Conservation (phyloP, 805 yeast species). For the Dipodascopsis uninucleata region DNA sequence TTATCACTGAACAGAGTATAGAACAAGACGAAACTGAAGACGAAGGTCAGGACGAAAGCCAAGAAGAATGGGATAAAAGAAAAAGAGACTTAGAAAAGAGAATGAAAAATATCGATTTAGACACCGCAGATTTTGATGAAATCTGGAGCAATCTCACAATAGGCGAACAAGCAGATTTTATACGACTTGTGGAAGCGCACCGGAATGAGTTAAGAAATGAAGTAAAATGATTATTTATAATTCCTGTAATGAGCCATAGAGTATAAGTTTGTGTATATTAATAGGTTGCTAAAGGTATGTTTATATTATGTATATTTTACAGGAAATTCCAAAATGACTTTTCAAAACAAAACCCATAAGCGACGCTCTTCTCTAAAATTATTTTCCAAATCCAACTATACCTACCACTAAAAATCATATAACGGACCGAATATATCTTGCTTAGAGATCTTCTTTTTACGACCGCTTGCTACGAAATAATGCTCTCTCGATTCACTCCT, state of each 20-base stretch:
- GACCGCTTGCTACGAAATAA: conserved; percentile 68
- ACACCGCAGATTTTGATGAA: conserved; percentile 21
- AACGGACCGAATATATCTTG: conserved; percentile 13
- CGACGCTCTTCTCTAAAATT: too few species aligned
- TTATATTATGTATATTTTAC: conserved; percentile 2
- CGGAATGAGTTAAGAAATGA: too few species aligned
- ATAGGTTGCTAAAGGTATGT: neutral
- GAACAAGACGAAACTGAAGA: neutral
- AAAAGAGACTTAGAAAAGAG: conserved; percentile 15
- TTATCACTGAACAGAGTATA: neutral
- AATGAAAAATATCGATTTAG: conserved; percentile 19
- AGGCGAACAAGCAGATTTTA: conserved; percentile 24
- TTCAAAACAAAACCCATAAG: too few species aligned
- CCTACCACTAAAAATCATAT: conserved; percentile 3
- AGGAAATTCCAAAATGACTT: neutral
- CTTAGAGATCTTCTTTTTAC: conserved; percentile 32
- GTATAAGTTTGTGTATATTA: neutral
- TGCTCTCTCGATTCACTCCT: conserved; percentile 76
- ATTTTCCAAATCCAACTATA: too few species aligned
- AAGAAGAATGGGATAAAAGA: conserved; percentile 13
- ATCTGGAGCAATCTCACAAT: conserved; percentile 23
- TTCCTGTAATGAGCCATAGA: neutral
- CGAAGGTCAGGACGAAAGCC: conserved; percentile 7
- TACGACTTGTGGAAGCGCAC: conserved; percentile 14
- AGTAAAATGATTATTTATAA: too few species aligned